Evolutionary conservation across 1,139 yeast genomes (phyloP), one percentile per base, ranked within the genome.

Genomic region (Geotrichum australiense): DNA sequence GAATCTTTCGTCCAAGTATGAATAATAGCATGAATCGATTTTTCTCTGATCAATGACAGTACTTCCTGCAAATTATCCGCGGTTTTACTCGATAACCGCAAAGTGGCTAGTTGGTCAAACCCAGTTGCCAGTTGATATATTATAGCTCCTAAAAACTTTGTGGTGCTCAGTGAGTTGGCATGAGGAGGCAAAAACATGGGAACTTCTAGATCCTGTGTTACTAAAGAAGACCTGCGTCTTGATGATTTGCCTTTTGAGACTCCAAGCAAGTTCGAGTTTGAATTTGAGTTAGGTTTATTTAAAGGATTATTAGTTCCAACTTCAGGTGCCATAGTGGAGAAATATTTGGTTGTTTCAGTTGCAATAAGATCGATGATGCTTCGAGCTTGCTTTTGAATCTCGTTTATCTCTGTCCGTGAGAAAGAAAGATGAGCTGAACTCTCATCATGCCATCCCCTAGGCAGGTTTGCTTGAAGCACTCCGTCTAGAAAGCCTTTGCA

Each of bases 181-280:
- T 66, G 63, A 1, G 78, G 78, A 1, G 87, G 86, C 21, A 78
- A 55, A 51, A 76, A 78, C 2, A 78, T 76, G 57, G 67, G 70
- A 31, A 71, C 57, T 7, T 61, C 50, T 11, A 39, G 39, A 2
- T 44, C 45, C 5, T 33, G 12, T 11, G 39, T 20, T 4, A 30
- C 10, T 14, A 21, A 20, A 5, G 39, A 18, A 21, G 53, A 39
- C 34, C 52, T 50, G 20, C 29, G 22, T 16, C 30, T 12, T 12
- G 33, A 19, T 10, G 30, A 14, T 14, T 56, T 57, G 4, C 45
- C 45, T 7, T 51, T 43, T 19, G 62, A 59, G 26, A 18, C 24
- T 6, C 21, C 21, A 7, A 29, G 32, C 5, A 29, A 15, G 12
- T 31, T 31, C 10, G 7, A 11, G 8, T 5, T 18, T 5, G 23